phyloP scores from a whole-genome alignment of 2,329 filamentous ascomycete species.

The Magnaporthales sp. region DNA sequence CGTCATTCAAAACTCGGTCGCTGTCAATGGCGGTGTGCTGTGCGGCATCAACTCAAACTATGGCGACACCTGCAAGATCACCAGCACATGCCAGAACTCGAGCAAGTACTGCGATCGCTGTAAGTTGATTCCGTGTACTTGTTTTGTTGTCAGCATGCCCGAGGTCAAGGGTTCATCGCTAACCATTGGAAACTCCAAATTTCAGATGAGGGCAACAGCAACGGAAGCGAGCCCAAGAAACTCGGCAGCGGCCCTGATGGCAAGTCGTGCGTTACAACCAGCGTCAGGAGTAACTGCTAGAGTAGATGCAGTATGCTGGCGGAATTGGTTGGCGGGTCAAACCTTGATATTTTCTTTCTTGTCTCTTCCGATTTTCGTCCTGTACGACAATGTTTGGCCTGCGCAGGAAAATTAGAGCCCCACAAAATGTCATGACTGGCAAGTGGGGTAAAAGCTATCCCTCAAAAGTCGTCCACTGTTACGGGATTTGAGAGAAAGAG shows the following conservation, averaged over 20 bases:
- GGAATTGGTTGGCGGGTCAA: neutral
- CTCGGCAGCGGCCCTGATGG: conserved; percentile 9
- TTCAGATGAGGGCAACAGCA: conserved; percentile 6
- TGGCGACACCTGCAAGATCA: conserved; percentile 8
- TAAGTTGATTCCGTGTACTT: neutral
- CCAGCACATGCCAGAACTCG: conserved; percentile 6
- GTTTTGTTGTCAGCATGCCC: neutral
- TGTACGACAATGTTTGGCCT: neutral
- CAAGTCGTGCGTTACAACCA: neutral
- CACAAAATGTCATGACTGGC: neutral
- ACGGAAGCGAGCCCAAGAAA: conserved; percentile 20
- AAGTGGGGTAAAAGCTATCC: neutral
- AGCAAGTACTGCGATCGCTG: conserved; percentile 7
- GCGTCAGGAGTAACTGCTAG: neutral
- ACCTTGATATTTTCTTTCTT: neutral
- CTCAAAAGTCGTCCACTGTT: neutral
- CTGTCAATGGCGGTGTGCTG: conserved; percentile 27
- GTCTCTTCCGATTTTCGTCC: neutral
- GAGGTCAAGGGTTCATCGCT: neutral
- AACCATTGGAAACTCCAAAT: neutral
- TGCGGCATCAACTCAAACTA: conserved; percentile 32
- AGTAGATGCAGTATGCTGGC: neutral
- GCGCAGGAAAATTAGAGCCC: neutral
- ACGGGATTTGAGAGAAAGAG: neutral
- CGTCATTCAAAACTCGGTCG: conserved; percentile 29